Percentiles rank a stretch among this genome's conserved stretches.
phyloP scores from a whole-genome alignment of 2,329 filamentous ascomycete species.

The Ophiosphaerella narmari region DNA sequence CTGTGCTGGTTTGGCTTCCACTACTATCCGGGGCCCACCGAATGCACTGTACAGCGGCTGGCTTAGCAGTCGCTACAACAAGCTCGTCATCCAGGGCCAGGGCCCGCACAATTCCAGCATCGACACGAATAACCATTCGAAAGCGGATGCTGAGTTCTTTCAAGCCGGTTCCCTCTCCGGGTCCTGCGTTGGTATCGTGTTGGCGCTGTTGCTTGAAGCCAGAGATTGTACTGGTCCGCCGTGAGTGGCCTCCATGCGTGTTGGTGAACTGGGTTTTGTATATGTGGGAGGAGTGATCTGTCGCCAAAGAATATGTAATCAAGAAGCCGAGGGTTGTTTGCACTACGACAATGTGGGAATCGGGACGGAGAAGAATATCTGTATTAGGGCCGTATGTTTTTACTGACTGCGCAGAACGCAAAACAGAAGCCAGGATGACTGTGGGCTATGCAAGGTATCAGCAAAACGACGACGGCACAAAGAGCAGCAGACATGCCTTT shows the following conservation, averaged over 20 bases:
- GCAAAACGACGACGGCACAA: slow-evolving; percentile 16
- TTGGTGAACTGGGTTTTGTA: slow-evolving; percentile 82
- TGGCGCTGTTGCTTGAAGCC: slow-evolving; percentile 46
- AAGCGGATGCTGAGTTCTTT: slow-evolving; percentile 89
- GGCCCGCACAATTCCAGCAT: slow-evolving; percentile 88
- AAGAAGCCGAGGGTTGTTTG: slow-evolving; percentile 85
- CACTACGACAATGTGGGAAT: slow-evolving; percentile 89
- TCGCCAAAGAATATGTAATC: slow-evolving; percentile 91
- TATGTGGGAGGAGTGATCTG: slow-evolving; percentile 78
- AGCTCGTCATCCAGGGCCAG: slow-evolving; percentile 91
- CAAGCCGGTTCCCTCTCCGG: slow-evolving; percentile 81
- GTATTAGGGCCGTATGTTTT: slow-evolving; percentile 83
- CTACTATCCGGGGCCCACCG: slow-evolving; percentile 85
- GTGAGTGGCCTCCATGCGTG: slow-evolving; percentile 45
- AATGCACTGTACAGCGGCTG: slow-evolving; percentile 95
- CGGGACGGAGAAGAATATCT: slow-evolving; percentile 82
- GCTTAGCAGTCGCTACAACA: slow-evolving; percentile 87
- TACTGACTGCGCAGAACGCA: slow-evolving; percentile 80
- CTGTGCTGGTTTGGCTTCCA: slow-evolving; percentile 85
- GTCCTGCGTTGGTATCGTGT: slow-evolving; percentile 57
- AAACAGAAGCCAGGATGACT: slow-evolving; percentile 81
- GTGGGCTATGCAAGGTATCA: slow-evolving; percentile 67
- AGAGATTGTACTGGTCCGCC: slow-evolving; percentile 55
- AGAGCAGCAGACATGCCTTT: slow-evolving; percentile 64
- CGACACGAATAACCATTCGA: slow-evolving; percentile 96